Evolutionary conservation across 75 land plant genomes (phyloP).

Genomic region (Picea sitchensis): DNA sequence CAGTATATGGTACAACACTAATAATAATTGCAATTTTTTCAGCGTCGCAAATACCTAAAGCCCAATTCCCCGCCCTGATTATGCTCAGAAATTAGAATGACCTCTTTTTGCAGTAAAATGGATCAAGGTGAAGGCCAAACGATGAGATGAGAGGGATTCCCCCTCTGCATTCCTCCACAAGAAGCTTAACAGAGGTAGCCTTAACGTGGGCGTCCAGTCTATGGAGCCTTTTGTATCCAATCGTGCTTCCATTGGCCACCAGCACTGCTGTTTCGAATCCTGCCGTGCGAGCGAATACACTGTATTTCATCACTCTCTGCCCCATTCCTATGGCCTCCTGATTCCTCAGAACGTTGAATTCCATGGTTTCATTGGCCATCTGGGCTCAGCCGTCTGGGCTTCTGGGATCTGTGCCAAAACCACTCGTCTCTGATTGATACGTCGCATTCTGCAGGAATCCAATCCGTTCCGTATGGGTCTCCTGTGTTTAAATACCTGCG

Average conservation of each 20-base stretch:
- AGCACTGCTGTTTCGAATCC: conserved; percentile 21
- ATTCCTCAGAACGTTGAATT: conserved; percentile 78
- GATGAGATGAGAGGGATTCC: conserved; percentile 49
- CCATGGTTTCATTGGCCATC: conserved; percentile 8
- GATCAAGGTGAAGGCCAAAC: conserved; percentile 67
- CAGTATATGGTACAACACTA: no score
- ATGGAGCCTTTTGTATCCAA: conserved; percentile 85
- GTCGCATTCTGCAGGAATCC: conserved; percentile 95
- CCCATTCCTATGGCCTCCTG: conserved; percentile 85
- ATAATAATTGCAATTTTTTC: no score
- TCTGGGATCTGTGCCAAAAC: conserved; percentile 86
- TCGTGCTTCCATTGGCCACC: conserved; percentile 63
- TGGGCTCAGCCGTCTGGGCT: conserved; percentile 48
- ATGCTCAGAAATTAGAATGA: no score
- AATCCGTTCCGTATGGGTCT: conserved; percentile 70
- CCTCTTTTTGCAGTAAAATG: conserved; percentile 12
- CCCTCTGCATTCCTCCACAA: conserved; percentile 29
- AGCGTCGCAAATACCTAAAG: no score
- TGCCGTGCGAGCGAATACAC: conserved; percentile 7
- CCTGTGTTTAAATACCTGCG: conserved; percentile 76
- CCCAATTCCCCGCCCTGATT: no score
- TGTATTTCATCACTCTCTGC: conserved; percentile 65
- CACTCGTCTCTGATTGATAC: conserved; percentile 86
- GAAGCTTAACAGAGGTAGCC: conserved; percentile 27
- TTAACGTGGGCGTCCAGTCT: conserved; percentile 31